Conservation (phyloP, 2,329 filamentous ascomycete species). For the Cytospora leucostoma region DNA sequence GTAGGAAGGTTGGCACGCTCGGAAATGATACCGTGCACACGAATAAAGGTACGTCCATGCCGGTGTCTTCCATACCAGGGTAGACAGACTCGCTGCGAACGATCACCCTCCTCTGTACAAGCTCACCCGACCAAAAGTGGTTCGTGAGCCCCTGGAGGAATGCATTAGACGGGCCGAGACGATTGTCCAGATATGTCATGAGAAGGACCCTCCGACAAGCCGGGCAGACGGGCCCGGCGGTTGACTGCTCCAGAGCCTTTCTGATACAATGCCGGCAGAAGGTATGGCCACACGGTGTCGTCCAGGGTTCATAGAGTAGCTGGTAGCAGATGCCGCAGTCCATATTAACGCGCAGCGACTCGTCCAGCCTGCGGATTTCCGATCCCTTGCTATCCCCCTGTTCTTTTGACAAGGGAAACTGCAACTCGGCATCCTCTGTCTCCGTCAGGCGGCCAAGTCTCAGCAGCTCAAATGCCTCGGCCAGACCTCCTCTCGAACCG, state of each 20-base stretch:
- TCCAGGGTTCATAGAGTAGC: constrained; percentile 78
- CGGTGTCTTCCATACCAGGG: constrained; percentile 44
- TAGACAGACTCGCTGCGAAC: constrained; percentile 59
- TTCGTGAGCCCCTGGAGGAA: constrained; percentile 64
- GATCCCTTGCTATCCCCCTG: constrained; percentile 32
- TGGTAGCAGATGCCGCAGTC: constrained; percentile 90
- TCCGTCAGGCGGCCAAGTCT: constrained; percentile 59
- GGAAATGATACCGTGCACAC: constrained; percentile 83
- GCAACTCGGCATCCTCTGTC: constrained; percentile 46
- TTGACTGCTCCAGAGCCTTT: constrained; percentile 68
- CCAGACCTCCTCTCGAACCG: constrained; percentile 53
- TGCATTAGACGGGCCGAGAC: constrained; percentile 58
- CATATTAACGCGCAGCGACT: constrained; percentile 66
- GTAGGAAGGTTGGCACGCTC: constrained; percentile 79
- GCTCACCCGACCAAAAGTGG: constrained; percentile 67
- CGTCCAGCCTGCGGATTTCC: constrained; percentile 59
- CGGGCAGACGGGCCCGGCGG: constrained; percentile 68
- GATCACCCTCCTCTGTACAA: constrained; percentile 58
- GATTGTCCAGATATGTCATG: constrained; percentile 47
- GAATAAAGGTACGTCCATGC: constrained; percentile 71
- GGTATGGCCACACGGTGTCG: constrained; percentile 84
- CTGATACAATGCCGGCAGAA: constrained; percentile 81
- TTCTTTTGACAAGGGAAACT: constrained; percentile 35
- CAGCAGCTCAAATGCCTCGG: constrained; percentile 67
- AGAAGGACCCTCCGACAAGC: constrained; percentile 70